Conservation (phyloP, 192 early-diverging fungal genomes). For the Thamnidium elegans region DNA sequence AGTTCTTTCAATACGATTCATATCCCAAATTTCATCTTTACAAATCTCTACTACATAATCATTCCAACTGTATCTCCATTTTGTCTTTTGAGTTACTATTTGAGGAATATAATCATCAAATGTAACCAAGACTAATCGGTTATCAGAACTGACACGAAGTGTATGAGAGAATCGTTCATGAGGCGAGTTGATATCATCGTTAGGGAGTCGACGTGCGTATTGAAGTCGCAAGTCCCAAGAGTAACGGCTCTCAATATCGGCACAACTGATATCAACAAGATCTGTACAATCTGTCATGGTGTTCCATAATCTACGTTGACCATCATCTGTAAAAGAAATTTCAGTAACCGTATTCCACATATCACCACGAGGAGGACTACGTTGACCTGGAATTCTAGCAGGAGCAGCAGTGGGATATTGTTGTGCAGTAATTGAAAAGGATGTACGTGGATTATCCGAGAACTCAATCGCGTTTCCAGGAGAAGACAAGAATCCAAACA, state of each 20-base stretch:
- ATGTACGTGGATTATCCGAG: conserved; percentile 26
- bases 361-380: conserved; percentile 9
- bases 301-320: conserved; percentile 37
- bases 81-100: conserved; percentile 33
- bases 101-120: conserved; percentile 24
- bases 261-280: conserved; percentile 27
- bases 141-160: conserved; percentile 23
- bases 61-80: conserved; percentile 39
- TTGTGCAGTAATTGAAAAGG: conserved; percentile 20
- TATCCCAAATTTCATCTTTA: conserved; percentile 41
- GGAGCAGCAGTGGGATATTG: conserved; percentile 20
- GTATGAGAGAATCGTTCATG: conserved; percentile 34
- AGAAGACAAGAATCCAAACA: conserved; percentile 29
- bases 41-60: conserved; percentile 42
- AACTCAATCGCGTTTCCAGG: conserved; percentile 9
- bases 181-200: conserved; percentile 25
- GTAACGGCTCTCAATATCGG: conserved; percentile 35
- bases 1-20: not conserved
- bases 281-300: conserved; percentile 30
- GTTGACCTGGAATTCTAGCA: not conserved
- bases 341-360: conserved; percentile 18
- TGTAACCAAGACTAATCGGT: conserved; percentile 28
- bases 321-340: conserved; percentile 30
- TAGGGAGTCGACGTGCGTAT: conserved; percentile 27
- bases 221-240: conserved; percentile 39